Percentiles rank a stretch among this genome's conserved stretches.
phyloP scores from a whole-genome alignment of 345 rosid genomes.

The Ailanthus altissimus region DNA sequence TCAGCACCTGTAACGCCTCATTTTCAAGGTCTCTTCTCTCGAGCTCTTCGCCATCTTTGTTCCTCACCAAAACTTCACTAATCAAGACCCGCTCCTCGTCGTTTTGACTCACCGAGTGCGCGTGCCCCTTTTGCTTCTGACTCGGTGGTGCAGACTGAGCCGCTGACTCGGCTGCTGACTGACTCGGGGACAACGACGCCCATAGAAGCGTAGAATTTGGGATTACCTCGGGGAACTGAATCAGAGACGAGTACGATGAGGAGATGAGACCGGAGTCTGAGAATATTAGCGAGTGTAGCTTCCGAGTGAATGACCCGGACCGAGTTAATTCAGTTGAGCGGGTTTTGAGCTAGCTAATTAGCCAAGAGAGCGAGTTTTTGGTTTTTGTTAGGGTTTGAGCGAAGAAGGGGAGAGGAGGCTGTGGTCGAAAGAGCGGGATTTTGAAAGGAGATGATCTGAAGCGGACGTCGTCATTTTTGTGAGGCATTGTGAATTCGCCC shows the following conservation, averaged over 20 bases:
- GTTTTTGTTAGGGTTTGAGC: slow-evolving; percentile 25
- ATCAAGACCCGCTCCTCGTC: slow-evolving; percentile 88
- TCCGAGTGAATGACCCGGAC: not conserved
- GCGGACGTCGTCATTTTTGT: slow-evolving; percentile 35
- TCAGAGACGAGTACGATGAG: slow-evolving; percentile 51
- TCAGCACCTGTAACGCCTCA: slow-evolving; percentile 81
- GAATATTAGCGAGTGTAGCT: slow-evolving; percentile 17
- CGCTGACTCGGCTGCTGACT: not conserved
- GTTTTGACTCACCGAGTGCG: slow-evolving; percentile 43
- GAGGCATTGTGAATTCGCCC: slow-evolving; percentile 25
- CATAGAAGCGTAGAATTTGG: slow-evolving; percentile 44
- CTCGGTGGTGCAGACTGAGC: slow-evolving; percentile 1
- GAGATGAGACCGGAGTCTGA: slow-evolving; percentile 37
- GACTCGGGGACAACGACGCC: slow-evolving; percentile 47
- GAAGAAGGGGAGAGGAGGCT: slow-evolving; percentile 14
- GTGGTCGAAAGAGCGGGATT: slow-evolving; percentile 26
- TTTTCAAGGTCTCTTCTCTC: slow-evolving; percentile 88
- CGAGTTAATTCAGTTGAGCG: slow-evolving; percentile 23
- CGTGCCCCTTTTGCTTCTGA: slow-evolving; percentile 48
- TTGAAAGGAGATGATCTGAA: slow-evolving; percentile 44
- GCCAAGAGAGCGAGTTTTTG: slow-evolving; percentile 30
- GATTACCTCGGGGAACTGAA: slow-evolving; percentile 1
- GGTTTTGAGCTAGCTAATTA: slow-evolving; percentile 37
- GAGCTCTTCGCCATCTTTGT: slow-evolving; percentile 90
- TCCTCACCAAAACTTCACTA: slow-evolving; percentile 86